Base-by-base conservation (phyloP, 208 protist species). In the Phytomonas serpens region DNA sequence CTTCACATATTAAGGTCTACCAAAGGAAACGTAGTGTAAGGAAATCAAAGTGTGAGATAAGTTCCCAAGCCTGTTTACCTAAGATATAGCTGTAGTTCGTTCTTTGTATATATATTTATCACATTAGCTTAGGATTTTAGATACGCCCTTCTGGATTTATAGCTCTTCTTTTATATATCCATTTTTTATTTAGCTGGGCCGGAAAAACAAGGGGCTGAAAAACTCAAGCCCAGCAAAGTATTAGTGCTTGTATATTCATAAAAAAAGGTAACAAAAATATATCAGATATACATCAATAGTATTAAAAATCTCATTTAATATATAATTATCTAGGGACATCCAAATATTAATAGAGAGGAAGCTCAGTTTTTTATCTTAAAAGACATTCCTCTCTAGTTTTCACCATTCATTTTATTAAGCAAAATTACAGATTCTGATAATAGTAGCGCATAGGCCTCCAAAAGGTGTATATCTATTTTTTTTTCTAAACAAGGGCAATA, bases 361-460 rank as follows among this genome's bases (percentile, higher is more conserved):
- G 4, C 37, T 11, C 4, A 40, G 4, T 31, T 77, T 67, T 51
- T 47, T 72, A 5, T 73, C 61, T 73, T 30, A 40, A 34, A 1
- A 14, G 32, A 64, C 68, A 47, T 33, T 71, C 68, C 37, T 37
- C 37, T 31, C 11, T 61, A 19, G 13, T 32, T 68, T 75, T 64
- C 7, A 30, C 51, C 19, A 47, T 42, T 72, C 52, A 34, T 67
- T 52, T 72, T 65, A 62, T 19, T 57, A 62, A 71, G 14, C 30
- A 71, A 23, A 29, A 36, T 42, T 69, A n/a, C 33, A 27, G 27
- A 13, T 70, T 19, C 7, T 57, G 65, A 32, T 69, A 47, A 27
- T 3, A 6, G 11, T 33, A 29, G 33, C 64, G 11, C 30, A 5
- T 67, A 42, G 2, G 13, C 27, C 36, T 9, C 67, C 67, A 36